Evolutionary conservation across 345 rosid species (phyloP), one percentile per base, ranked within the genome.

Genomic region (Melastoma malabathricum): DNA sequence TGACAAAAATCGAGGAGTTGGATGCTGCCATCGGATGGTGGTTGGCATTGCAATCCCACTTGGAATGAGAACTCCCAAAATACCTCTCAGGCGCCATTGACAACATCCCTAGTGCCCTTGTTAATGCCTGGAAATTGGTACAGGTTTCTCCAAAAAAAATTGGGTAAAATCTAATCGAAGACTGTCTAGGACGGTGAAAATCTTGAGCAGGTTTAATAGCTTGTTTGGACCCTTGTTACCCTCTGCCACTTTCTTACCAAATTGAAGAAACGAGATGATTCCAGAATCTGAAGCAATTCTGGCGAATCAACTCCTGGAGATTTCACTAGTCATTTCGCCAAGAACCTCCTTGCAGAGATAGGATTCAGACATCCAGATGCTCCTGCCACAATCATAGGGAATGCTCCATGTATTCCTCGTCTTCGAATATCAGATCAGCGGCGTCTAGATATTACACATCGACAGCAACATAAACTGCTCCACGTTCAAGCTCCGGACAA

Each of bases 31-130:
- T 86, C 77, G 47, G 59, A 56, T 6, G 83, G 81, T 19, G 96
- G 86, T 16, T 58, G 34, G 13, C 52, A 69, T 52, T 84, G 89
- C 39, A 66, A 64, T 73, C 76, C 69, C 23, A 86, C 89, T 41
- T 86, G 92, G 29, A 39, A 48, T 20, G 89, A 73, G 17, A 86
- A 68, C 65, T 84, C 92, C 80, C 74, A 77, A 69, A 86, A 90
- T 55, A 90, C 75, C 39, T 80, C 85, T 46, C 74, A 61, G 3
- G 70, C 78, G 9, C 87, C 82, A 10, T 59, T 57, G 18, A 90
- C 80, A 5, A 84, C 82, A 46, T 74, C 57, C 55, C 56, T 71
- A 48, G 84, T 67, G 6, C 78, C 52, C 87, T 61, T 0, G 92
- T 90, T 56, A 44, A 54, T 44, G 56, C 59, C 55, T 68, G 86